phyloP scores from a whole-genome alignment of 768 basidiomycete species.

The Psilocybe cubensis region DNA sequence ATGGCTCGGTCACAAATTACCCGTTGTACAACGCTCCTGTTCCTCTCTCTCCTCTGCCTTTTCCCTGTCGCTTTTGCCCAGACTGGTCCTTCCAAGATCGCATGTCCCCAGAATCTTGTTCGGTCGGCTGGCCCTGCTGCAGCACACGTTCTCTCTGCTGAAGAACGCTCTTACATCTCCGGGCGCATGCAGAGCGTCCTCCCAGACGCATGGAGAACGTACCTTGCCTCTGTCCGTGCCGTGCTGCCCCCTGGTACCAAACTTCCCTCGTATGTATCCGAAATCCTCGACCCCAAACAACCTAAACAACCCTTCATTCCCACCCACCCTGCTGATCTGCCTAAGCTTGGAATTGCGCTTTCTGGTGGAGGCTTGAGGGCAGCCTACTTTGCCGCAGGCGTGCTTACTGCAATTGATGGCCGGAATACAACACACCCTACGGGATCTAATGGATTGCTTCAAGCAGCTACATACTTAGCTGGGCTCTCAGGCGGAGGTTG shows the following conservation, averaged over 20 bases:
- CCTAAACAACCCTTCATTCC: too few species aligned
- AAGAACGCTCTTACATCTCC: slow-evolving; percentile 2
- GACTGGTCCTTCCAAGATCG: slow-evolving; percentile 7
- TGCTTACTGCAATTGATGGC: slow-evolving; percentile 52
- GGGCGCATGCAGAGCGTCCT: background rate
- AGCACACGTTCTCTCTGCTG: background rate
- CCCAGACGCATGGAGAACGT: slow-evolving; percentile 1
- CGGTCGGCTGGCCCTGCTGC: slow-evolving; percentile 1
- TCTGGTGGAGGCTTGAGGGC: slow-evolving; percentile 65
- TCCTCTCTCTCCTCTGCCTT: background rate
- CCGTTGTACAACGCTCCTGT: background rate
- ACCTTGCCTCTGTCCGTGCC: slow-evolving; percentile 1
- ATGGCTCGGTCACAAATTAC: too few species aligned
- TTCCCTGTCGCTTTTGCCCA: slow-evolving; percentile 4
- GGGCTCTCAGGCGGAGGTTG: slow-evolving; percentile 50
- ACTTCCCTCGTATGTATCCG: slow-evolving; percentile 9
- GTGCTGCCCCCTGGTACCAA: background rate
- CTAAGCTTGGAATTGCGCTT: slow-evolving; percentile 50
- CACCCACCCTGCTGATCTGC: slow-evolving; percentile 18
- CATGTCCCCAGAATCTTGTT: slow-evolving; percentile 1
- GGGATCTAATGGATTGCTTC: slow-evolving; percentile 55
- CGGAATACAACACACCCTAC: slow-evolving; percentile 46
- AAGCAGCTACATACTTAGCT: slow-evolving; percentile 53
- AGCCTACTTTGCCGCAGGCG: slow-evolving; percentile 55
- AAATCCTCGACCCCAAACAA: slow-evolving; percentile 7